These are phyloP conservation scores for Saprolegnia diclina DNA, from an alignment of 352 stramenopile species.

Conservation along the genomic window DNA sequence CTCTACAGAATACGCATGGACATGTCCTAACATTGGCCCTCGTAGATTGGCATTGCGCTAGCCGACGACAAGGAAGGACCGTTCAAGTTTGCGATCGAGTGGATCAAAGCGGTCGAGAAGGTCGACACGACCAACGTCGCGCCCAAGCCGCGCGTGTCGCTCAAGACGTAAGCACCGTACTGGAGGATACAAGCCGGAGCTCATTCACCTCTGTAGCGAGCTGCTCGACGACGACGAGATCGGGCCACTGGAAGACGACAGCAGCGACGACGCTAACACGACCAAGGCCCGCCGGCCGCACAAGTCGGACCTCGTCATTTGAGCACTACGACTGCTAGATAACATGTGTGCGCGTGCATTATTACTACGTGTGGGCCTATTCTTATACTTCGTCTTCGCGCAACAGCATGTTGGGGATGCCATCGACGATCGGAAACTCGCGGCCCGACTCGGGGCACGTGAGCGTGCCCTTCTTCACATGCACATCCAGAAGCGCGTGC, in stretches of 20 bases:
- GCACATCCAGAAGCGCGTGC: conserved; percentile 89
- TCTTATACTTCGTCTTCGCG: conserved; percentile 87
- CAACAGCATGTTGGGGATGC: conserved; percentile 97
- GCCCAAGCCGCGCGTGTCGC: conserved; percentile 32
- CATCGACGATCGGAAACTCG: conserved; percentile 94
- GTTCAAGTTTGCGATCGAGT: conserved; percentile 78
- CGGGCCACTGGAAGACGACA: not conserved
- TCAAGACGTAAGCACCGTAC: conserved; percentile 26
- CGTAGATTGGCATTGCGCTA: conserved; percentile 75
- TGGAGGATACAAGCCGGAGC: conserved; percentile 4
- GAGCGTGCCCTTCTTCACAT: conserved; percentile 94
- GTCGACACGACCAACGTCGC: conserved; percentile 36
- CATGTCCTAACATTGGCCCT: not conserved
- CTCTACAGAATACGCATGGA: not conserved
- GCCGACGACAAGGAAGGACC: conserved; percentile 81
- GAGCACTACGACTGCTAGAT: not conserved
- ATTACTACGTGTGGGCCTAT: not conserved
- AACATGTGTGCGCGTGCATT: not conserved
- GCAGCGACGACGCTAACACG: not conserved
- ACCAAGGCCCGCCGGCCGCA: not conserved
- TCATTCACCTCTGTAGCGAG: conserved; percentile 5
- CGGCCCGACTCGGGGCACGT: conserved; percentile 95
- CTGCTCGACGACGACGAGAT: conserved; percentile 32
- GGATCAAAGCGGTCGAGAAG: conserved; percentile 78
- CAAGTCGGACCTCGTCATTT: conserved; percentile 17